Base-by-base conservation (phyloP, 2,329 filamentous ascomycete species). In the Ceratocystis albifundus region DNA sequence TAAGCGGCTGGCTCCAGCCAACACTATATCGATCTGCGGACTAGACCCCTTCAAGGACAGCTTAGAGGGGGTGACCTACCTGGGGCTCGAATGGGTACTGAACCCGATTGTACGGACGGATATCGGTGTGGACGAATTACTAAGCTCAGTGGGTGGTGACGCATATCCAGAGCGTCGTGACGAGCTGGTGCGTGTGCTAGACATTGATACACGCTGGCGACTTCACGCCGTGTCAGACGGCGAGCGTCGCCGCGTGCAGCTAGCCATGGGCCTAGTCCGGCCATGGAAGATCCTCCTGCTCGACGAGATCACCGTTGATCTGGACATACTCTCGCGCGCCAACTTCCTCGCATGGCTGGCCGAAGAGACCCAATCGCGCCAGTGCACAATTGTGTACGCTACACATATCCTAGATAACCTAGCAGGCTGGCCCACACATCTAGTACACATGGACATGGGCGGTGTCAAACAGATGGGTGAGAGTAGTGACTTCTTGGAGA, bases 361-460 rank as follows among this genome's bases (percentile, higher is more conserved):
- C 76, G 80, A 80, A 68, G 94, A 99, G 83, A 96, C 93, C 0
- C 88, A 93, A 77, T 79, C 74, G 6, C 81, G 93, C 65, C 81
- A 85, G 48, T 96, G 92, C 74, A 96, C 94, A 3, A 89, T 99
- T 71, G 91, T 99, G 36, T 99, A 99, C 74, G 94, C 94, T 6
- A 99, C 94, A 15, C 94, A 99, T 76, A 96, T 99, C 70, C 78
- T 99, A 71, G 94, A 99, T 74, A 96, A 97, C 74, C 79, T 99
- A 63, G 91, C 91, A 0, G 86, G 87, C 22, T 99, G 94, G 94
- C 94, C 94, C 5, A 96, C 89, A 0, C 92, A 99, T 76, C 80
- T 99, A 46, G 92, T 96, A 62, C 93, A 97, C 75, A 96, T 99
- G 93, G 88, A 91, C 73, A 75, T 96, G 61, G 94, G 94, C 32